These are phyloP conservation scores for Backusella macrospora DNA, from an alignment of 192 early-diverging fungal genomes.

Conservation along the genomic window DNA sequence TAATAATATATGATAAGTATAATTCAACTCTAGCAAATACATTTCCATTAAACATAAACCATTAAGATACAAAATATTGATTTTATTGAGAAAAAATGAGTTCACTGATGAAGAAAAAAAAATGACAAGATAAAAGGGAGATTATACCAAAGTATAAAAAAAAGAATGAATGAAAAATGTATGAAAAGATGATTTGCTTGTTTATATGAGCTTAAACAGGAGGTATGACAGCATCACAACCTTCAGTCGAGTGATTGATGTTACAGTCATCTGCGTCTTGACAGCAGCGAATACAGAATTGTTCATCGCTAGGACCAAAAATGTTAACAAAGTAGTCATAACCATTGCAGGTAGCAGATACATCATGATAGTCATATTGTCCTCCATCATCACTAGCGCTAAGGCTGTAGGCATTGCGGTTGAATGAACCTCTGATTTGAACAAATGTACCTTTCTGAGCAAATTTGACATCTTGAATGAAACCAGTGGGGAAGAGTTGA, in stretches of 20 bases:
- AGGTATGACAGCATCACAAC: not conserved
- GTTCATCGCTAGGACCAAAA: slow-evolving; percentile 48
- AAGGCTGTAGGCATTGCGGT: slow-evolving; percentile 40
- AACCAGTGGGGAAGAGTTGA: slow-evolving; percentile 49
- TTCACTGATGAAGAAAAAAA: too few relatives aligned
- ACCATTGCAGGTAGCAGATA: slow-evolving; percentile 43
- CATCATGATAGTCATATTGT: slow-evolving; percentile 49
- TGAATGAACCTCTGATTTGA: slow-evolving; percentile 51
- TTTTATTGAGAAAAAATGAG: too few relatives aligned
- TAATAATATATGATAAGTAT: too few relatives aligned
- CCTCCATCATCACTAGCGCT: slow-evolving; percentile 43
- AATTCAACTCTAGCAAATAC: too few relatives aligned
- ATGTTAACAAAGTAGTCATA: slow-evolving; percentile 49
- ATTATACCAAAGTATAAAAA: too few relatives aligned
- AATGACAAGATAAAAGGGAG: too few relatives aligned
- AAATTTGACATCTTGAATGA: slow-evolving; percentile 43
- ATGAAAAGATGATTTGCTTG: too few relatives aligned
- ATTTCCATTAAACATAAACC: too few relatives aligned
- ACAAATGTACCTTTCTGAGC: slow-evolving; percentile 35
- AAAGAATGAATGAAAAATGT: too few relatives aligned
- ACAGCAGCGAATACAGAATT: slow-evolving; percentile 50
- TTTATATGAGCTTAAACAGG: slow-evolving; percentile 30
- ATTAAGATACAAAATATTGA: too few relatives aligned
- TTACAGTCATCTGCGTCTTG: slow-evolving; percentile 15
- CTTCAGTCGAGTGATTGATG: not conserved